phyloP scores from a whole-genome alignment of 2,329 filamentous ascomycete species.

The Colletotrichum euphorbiae region DNA sequence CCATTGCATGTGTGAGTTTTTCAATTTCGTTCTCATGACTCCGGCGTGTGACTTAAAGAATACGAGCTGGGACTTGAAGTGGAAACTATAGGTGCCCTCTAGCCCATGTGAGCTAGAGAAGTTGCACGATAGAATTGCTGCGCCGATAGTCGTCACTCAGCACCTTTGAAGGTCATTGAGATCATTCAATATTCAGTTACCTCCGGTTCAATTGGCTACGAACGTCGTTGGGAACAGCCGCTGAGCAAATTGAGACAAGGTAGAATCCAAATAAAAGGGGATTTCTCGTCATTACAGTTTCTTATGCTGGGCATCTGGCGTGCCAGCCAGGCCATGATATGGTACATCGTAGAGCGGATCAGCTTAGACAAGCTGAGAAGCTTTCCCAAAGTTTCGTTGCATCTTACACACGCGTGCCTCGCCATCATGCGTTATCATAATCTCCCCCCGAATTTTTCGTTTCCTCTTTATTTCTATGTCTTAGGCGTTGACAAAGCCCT shows the following conservation, averaged over 20 bases:
- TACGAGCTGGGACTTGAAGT: too few species aligned
- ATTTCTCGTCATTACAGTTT: conserved; percentile 35
- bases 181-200: too few species aligned
- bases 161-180: too few species aligned
- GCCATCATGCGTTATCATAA: conserved; percentile 38
- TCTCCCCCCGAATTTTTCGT: conserved; percentile 10
- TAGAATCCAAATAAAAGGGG: neutral
- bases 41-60: too few species aligned
- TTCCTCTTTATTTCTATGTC: conserved; percentile 1
- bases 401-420: conserved; percentile 34
- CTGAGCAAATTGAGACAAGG: neutral
- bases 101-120: too few species aligned
- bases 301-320: conserved; percentile 21
- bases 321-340: conserved; percentile 36
- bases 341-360: conserved; percentile 41
- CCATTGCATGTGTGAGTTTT: too few species aligned
- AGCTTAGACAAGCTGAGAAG: conserved; percentile 40
- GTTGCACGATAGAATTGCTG: too few species aligned
- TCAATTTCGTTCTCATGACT: too few species aligned
- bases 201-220: too few species aligned
- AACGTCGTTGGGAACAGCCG: too few species aligned
- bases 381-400: conserved; percentile 18
- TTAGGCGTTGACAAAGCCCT: conserved; percentile 83
- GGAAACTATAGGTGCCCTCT: too few species aligned
- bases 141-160: too few species aligned